phyloP scores from a whole-genome alignment of 345 rosid species.

The Diplotaxis tenuifolia region DNA sequence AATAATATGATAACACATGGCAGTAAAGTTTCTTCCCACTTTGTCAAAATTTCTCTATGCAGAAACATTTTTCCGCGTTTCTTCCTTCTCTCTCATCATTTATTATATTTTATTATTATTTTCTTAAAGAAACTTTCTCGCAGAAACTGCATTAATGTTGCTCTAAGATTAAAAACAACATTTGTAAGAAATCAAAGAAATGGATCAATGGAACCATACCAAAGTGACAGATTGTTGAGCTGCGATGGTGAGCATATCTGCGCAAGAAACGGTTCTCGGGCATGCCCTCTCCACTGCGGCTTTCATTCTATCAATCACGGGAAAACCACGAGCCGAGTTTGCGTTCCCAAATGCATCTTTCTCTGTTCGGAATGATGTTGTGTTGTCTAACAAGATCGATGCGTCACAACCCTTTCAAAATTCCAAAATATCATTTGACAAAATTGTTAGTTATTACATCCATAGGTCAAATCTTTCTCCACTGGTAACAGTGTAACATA shows the following conservation, averaged over 20 bases:
- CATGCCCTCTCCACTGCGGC: constrained; percentile 51
- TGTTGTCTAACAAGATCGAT: constrained; percentile 55
- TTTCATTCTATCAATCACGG: constrained; percentile 61
- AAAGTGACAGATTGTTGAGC: constrained; percentile 66
- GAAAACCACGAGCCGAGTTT: constrained; percentile 53
- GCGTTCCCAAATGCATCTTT: constrained; percentile 45
- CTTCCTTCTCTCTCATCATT: no score
- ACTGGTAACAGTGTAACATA: background rate
- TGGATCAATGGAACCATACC: constrained; percentile 29
- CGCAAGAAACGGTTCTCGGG: constrained; percentile 62
- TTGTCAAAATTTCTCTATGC: no score
- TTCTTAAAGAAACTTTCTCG: no score
- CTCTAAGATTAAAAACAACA: background rate
- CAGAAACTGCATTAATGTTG: no score
- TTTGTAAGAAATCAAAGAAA: background rate
- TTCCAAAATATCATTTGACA: background rate
- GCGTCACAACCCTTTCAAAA: constrained; percentile 64
- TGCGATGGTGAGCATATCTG: constrained; percentile 59
- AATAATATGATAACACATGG: no score
- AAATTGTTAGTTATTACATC: background rate
- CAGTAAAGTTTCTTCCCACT: no score
- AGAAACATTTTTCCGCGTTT: no score
- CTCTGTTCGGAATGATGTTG: constrained; percentile 52
- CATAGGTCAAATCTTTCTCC: background rate
- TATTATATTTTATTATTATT: no score